Conservation (phyloP, 257 asterid genomes). For the Prunella vulgaris region DNA sequence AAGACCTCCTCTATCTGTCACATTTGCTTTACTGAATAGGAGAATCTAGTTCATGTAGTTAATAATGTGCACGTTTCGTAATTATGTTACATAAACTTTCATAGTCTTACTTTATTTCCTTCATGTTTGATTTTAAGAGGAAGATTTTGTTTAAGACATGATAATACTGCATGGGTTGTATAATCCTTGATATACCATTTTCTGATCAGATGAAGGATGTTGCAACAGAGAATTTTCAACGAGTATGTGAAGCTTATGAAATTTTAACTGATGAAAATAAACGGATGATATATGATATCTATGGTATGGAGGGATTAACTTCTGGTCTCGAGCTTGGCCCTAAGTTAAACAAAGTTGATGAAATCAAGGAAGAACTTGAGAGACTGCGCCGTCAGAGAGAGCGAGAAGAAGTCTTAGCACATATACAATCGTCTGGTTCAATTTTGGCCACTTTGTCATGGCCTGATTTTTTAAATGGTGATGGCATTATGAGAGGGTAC, state of each 20-base stretch:
- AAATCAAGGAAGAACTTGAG: slow-evolving; percentile 94
- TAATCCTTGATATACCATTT: slow-evolving; percentile 1
- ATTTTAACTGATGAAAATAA: slow-evolving; percentile 73
- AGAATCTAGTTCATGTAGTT: background rate
- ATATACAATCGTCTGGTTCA: slow-evolving; percentile 73
- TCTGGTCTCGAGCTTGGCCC: slow-evolving; percentile 97
- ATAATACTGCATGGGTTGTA: slow-evolving; percentile 2
- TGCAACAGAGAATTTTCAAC: slow-evolving; percentile 95
- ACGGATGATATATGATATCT: slow-evolving; percentile 80
- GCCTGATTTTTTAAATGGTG: slow-evolving; percentile 74
- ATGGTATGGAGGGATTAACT: slow-evolving; percentile 93
- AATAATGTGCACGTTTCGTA: background rate
- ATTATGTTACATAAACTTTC: slow-evolving; percentile 9
- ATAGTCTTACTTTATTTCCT: background rate
- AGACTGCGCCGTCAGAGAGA: slow-evolving; percentile 67
- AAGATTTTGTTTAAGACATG: slow-evolving; percentile 7
- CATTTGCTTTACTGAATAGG: background rate
- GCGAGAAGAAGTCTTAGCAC: slow-evolving; percentile 53
- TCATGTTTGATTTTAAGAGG: slow-evolving; percentile 2
- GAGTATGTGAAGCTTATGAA: slow-evolving; percentile 96
- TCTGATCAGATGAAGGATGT: slow-evolving; percentile 81
- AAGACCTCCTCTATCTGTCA: background rate
- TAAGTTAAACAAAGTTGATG: slow-evolving; percentile 66
- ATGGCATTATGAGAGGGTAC: slow-evolving; percentile 94
- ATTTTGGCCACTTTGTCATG: slow-evolving; percentile 70